phyloP scores from a whole-genome alignment of 2,329 filamentous ascomycete genomes.

The Colletotrichum simmondsii region DNA sequence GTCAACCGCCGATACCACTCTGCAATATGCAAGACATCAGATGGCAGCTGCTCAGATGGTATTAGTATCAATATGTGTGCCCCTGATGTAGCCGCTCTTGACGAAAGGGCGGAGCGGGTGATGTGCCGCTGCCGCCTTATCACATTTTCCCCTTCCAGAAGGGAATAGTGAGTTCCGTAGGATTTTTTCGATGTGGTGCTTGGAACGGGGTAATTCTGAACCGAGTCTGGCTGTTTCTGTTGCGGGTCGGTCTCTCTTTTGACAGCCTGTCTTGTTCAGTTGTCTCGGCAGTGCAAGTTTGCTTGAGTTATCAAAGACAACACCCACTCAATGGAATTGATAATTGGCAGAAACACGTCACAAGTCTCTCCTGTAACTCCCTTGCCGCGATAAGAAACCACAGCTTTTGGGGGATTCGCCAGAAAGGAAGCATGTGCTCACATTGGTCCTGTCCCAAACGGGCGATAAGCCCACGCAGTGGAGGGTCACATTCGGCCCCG shows the following conservation, averaged over 20 bases:
- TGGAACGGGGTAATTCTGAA: not conserved
- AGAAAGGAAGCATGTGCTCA: constrained; percentile 17
- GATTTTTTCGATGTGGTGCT: not conserved
- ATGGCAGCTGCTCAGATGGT: constrained; percentile 8
- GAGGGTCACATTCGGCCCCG: constrained; percentile 30
- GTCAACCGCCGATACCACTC: not conserved
- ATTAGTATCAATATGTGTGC: not conserved
- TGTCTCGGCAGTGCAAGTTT: too few species aligned
- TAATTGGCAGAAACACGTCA: not conserved
- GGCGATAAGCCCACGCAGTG: constrained; percentile 8
- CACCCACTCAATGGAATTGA: not conserved
- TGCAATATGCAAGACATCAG: constrained; percentile 28
- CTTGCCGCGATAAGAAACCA: not conserved
- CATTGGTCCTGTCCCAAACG: not conserved
- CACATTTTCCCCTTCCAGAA: constrained; percentile 6
- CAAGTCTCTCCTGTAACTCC: not conserved
- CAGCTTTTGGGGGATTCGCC: not conserved
- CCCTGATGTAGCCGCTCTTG: not conserved
- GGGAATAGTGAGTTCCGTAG: not conserved
- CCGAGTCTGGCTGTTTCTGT: not conserved
- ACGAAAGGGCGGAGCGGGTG: not conserved
- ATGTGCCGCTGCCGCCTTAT: constrained; percentile 2
- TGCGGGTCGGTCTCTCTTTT: not conserved
- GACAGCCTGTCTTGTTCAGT: not conserved
- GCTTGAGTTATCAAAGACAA: not conserved